Evolutionary conservation across 371 early-diverging fungal species (phyloP).

Genomic region (Conidiobolus incongruus): DNA sequence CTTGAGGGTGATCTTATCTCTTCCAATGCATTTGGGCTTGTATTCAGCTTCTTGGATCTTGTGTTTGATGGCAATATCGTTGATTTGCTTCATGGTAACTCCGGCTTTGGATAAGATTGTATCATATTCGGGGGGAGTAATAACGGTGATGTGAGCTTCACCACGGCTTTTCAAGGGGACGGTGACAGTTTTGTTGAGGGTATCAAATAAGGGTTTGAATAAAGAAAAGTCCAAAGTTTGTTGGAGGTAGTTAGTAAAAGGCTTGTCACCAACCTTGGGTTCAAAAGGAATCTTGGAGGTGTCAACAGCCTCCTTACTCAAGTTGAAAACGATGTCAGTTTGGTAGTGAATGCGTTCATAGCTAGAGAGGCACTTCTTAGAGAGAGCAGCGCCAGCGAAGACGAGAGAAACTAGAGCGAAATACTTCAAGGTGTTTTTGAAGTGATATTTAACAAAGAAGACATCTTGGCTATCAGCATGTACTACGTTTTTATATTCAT

Average conservation of each 20-base stretch:
- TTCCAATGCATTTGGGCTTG: constrained; percentile 33
- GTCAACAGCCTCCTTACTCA: background rate
- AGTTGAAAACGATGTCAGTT: too few species aligned
- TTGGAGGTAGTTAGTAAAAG: constrained; percentile 27
- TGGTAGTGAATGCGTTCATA: too few species aligned
- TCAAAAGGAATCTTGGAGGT: constrained; percentile 2
- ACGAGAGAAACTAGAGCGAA: too few species aligned
- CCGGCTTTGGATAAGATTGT: constrained; percentile 23
- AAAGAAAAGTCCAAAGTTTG: constrained; percentile 30
- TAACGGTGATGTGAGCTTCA: constrained; percentile 54
- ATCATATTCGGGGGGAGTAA: constrained; percentile 48
- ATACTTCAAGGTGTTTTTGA: too few species aligned
- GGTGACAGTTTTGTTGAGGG: constrained; percentile 18
- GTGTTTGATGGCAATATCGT: constrained; percentile 21
- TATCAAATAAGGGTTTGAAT: constrained; percentile 23
- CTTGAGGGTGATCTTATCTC: constrained; percentile 16
- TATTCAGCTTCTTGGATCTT: constrained; percentile 31
- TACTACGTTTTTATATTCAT: too few species aligned
- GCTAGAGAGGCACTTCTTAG: too few species aligned
- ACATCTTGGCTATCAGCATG: too few species aligned
- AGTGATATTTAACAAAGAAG: too few species aligned
- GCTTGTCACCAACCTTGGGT: constrained; percentile 1
- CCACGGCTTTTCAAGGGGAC: constrained; percentile 23
- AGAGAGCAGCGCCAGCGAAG: too few species aligned
- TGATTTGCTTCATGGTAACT: constrained; percentile 47